Percentiles rank a stretch among this genome's conserved stretches.
Evolutionary conservation across 2,329 filamentous ascomycete species (phyloP).

Genomic region (Trichoderma koningiopsis): DNA sequence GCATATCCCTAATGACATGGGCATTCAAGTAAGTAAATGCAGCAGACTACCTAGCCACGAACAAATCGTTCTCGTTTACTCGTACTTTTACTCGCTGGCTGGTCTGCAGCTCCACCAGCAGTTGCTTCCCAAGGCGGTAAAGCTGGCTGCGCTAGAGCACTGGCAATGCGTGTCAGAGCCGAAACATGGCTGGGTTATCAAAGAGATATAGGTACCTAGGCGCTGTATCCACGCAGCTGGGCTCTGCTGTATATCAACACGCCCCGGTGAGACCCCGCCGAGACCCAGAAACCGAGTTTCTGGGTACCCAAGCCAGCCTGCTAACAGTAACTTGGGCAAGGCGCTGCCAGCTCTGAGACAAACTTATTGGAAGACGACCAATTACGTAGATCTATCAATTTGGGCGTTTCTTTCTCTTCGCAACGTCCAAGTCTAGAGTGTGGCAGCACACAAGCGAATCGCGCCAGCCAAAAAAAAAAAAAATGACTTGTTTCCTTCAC

Average conservation of each 20-base stretch:
- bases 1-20: background rate
- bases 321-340: background rate
- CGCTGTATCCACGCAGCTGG: background rate
- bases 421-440: background rate
- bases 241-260: background rate
- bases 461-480: background rate
- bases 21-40: too few species aligned
- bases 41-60: too few species aligned
- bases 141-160: slow-evolving; percentile 17
- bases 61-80: too few species aligned
- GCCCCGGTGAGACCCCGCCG: slow-evolving; percentile 6
- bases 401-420: background rate
- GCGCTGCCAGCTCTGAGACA: background rate
- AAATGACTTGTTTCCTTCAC: slow-evolving; percentile 17
- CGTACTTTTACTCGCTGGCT: background rate
- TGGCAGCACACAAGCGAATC: background rate
- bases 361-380: background rate
- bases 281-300: slow-evolving; percentile 20
- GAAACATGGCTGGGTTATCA: background rate
- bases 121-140: background rate
- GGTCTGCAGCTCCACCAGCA: slow-evolving; percentile 5
- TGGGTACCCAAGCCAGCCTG: background rate
- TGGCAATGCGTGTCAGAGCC: slow-evolving; percentile 21
- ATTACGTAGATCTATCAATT: background rate
- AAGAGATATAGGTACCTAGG: too few species aligned